Base-by-base conservation (phyloP, 1,284 basidiomycete genomes). In the Malassezia yamatoensis region DNA sequence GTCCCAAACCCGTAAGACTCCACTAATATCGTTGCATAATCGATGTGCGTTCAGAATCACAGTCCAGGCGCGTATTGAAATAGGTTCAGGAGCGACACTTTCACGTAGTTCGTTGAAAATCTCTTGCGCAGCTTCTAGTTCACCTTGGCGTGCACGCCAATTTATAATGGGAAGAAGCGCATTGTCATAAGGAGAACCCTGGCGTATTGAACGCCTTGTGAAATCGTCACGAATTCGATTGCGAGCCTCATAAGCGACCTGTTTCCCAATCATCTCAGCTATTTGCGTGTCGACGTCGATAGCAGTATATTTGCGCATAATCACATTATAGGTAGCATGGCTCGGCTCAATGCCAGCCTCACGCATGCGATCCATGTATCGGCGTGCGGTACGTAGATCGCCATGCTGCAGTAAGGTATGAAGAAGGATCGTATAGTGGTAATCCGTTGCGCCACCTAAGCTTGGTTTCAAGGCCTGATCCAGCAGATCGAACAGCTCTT, bases 391-490 rank as follows among this genome's bases (percentile, higher is more conserved):
- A 2, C 72, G 65, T 49, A 79, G 78, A 41, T 86, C 77, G 1
- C 82, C 81, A 0, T 69, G 63, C 16, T 83, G 83, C 43, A 94
- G 78, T 70, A 85, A 85, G 1, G 85, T 88, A 16, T 83, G 80
- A 77, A 96, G 85, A 63, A 96, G 78, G 70, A 89, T 85, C n/a
- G 88, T 89, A 61, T 88, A 81, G 47, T 85, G 79, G 67, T 84
- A 85, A 18, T 76, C 67, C 53, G 78, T 75, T 1, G 78, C 67
- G 16, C 67, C 69, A 20, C 58, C 61, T 8, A 47, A 36, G 18
- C 53, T 16, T 9, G 49, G 32, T 1, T 55, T 55, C 40, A 72
- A 45, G 15, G 42, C 39, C 9, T 35, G 11, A 15, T 74, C 71
- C 5, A 63, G 61, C 40, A 63, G 54, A 5, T 51, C 54, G 43